phyloP scores from a whole-genome alignment of 23 red algal genomes.

The Gracilaria caudata region DNA sequence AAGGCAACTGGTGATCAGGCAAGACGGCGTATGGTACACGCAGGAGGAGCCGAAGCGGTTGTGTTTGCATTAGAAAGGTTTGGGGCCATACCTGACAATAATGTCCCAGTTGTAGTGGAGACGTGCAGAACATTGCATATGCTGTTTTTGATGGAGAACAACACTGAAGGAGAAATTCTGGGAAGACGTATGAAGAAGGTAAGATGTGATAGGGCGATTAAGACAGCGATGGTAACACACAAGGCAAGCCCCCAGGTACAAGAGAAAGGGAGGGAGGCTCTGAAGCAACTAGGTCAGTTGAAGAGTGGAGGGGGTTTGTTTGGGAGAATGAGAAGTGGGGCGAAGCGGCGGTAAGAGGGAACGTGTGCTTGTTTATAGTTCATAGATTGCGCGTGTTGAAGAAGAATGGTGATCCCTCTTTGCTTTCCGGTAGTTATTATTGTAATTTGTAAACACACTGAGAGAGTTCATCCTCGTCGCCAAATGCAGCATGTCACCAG shows the following conservation, averaged over 20 bases:
- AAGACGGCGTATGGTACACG: conserved; percentile 58
- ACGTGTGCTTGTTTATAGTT: conserved; percentile 22
- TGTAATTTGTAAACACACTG: conserved; percentile 52
- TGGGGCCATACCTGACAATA: conserved; percentile 44
- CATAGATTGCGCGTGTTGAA: conserved; percentile 12
- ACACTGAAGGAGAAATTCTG: conserved; percentile 56
- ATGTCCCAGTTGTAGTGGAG: conserved; percentile 51
- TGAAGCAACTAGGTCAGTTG: conserved; percentile 39
- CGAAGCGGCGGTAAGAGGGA: conserved; percentile 36
- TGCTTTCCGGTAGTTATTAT: conserved; percentile 53
- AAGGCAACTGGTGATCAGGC: conserved; percentile 65
- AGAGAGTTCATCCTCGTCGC: background rate
- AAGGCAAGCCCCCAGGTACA: conserved; percentile 35
- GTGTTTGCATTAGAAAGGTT: conserved; percentile 69
- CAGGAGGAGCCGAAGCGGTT: conserved; percentile 55
- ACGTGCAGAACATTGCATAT: conserved; percentile 35
- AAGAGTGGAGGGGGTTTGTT: conserved; percentile 47
- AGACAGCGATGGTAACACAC: conserved; percentile 58
- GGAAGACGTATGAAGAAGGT: conserved; percentile 60
- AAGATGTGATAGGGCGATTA: conserved; percentile 59
- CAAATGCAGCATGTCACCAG: too few species aligned
- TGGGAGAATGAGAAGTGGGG: conserved; percentile 52
- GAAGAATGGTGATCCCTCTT: conserved; percentile 17
- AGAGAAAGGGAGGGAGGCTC: conserved; percentile 39
- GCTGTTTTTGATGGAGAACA: conserved; percentile 72